These are phyloP conservation scores for Suillus fuscotomentosus DNA, from an alignment of 768 basidiomycete genomes.

Conservation along the genomic window DNA sequence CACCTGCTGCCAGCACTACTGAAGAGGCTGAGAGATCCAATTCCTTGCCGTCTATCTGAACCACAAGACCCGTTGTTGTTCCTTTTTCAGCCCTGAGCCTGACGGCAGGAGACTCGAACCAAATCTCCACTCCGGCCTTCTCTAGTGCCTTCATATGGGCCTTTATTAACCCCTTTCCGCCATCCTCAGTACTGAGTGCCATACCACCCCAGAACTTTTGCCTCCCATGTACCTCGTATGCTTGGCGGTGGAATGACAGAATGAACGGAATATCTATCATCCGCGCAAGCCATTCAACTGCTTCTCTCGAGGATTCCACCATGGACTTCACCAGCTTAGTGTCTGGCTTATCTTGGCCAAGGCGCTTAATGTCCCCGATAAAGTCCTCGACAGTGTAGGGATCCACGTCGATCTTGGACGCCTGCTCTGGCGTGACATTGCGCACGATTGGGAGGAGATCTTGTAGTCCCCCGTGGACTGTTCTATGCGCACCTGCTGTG, in stretches of 20 bases:
- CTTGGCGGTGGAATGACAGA: slow-evolving; percentile 64
- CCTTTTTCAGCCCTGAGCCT: slow-evolving; percentile 32
- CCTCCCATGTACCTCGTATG: slow-evolving; percentile 60
- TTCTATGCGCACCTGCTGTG: slow-evolving; percentile 68
- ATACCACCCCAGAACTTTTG: slow-evolving; percentile 74
- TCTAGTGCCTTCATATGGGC: slow-evolving; percentile 51
- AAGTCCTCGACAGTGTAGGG: slow-evolving; percentile 59
- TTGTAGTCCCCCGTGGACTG: slow-evolving; percentile 56
- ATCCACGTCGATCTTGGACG: slow-evolving; percentile 50
- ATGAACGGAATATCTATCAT: slow-evolving; percentile 51
- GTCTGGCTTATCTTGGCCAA: slow-evolving; percentile 52
- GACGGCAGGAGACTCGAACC: slow-evolving; percentile 54
- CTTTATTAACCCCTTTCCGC: slow-evolving; percentile 65
- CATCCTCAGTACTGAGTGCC: slow-evolving; percentile 58
- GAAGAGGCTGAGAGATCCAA: slow-evolving; percentile 39
- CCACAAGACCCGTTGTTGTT: slow-evolving; percentile 46
- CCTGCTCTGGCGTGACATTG: slow-evolving; percentile 44
- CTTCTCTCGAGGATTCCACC: slow-evolving; percentile 54
- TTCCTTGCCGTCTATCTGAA: slow-evolving; percentile 36
- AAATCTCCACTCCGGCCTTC: slow-evolving; percentile 50
- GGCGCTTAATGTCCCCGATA: slow-evolving; percentile 57
- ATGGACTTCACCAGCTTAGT: slow-evolving; percentile 47
- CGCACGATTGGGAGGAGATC: slow-evolving; percentile 57
- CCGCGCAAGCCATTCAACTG: slow-evolving; percentile 56
- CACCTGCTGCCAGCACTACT: slow-evolving; percentile 64